Conservation (phyloP, 2,329 filamentous ascomycete species). For the Neophaeococcomyces mojaviensis region DNA sequence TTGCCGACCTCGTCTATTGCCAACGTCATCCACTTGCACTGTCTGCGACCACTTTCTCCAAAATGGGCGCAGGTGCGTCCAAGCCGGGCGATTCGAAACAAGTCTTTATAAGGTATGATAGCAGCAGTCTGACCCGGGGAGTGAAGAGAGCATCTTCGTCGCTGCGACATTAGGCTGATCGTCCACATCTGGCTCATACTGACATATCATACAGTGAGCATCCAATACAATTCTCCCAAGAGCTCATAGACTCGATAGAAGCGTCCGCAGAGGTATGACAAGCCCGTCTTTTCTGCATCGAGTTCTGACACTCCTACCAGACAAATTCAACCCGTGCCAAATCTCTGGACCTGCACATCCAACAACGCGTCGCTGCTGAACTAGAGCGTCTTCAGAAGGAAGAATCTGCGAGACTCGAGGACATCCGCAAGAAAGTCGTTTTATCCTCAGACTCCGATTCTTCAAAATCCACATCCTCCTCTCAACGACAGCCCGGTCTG, state of each 20-base stretch:
- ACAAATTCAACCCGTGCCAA: conserved; percentile 81
- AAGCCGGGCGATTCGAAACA: conserved; percentile 53
- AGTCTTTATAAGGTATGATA: conserved; percentile 53
- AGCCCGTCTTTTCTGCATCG: conserved; percentile 7
- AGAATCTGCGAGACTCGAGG: conserved; percentile 61
- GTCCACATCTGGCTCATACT: conserved; percentile 16
- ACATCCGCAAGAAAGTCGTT: conserved; percentile 56
- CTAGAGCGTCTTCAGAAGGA: conserved; percentile 69
- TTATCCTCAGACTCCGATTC: conserved; percentile 17
- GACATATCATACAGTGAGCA: conserved; percentile 40
- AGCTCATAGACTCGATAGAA: conserved; percentile 75
- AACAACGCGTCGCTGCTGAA: conserved; percentile 77
- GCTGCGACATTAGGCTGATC: conserved; percentile 25
- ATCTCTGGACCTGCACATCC: conserved; percentile 77
- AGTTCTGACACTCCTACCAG: conserved; percentile 39
- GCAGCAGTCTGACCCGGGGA: neutral
- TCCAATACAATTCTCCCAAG: conserved; percentile 67
- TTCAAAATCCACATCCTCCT: conserved; percentile 14
- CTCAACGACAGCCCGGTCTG: conserved; percentile 8
- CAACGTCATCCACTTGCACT: neutral
- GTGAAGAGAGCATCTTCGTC: conserved; percentile 1
- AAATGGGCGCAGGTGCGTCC: conserved; percentile 57
- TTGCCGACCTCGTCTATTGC: too few species aligned
- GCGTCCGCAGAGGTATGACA: conserved; percentile 69
- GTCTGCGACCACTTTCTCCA: neutral